Base-by-base conservation (phyloP, 2,329 filamentous ascomycete genomes). In the Alternaria triticimaculans region DNA sequence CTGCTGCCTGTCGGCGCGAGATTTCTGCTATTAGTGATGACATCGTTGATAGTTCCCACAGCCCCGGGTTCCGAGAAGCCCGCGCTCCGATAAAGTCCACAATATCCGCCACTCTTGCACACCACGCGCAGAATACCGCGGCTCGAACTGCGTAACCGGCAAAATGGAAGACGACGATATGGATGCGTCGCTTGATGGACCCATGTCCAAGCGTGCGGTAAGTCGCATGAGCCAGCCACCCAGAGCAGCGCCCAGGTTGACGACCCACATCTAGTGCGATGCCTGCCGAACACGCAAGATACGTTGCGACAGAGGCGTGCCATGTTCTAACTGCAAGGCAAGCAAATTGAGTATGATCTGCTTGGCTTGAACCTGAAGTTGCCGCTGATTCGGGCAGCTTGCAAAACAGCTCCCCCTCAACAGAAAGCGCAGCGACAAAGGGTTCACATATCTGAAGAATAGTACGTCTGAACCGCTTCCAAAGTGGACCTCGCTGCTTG, bases 321-420 rank as follows among this genome's bases (percentile, higher is more conserved):
- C 78, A 33, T 80, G 78, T 49, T 80, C 78, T 2, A 80, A 78
- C 46, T 80, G 78, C 63, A 73, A 68, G 64, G 76, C 76, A 37
- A 77, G 76, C 69, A 79, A 79, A 60, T 59, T 78, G 46, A 66
- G 76, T 79, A 74, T 53, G 76, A 66, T 10, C 15, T 55, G 18
- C n/a, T 37, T 5, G 20, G 28, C 41, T 10, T 23, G 18, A 20
- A 8, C 49, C 9, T n/a, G 14, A n/a, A 6, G n/a, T 18, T 11
- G 25, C 28, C 30, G 53, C 64, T 75, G 41, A 70, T 54, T 51
- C 15, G 48, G n/a, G 21, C 62, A 78, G 76, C 66, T 43, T 80
- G 78, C 58, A 73, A 68, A 23, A 79, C 76, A 33, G 77, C 73
- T n/a, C 71, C 72, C 6, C 72, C 76, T 9, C 64, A 71, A 15